A percentile compares a stretch with the other conserved stretches of the same genome.
These are phyloP conservation scores for Centella asiatica DNA, from an alignment of 129 eudicot species.

Conservation along the genomic window DNA sequence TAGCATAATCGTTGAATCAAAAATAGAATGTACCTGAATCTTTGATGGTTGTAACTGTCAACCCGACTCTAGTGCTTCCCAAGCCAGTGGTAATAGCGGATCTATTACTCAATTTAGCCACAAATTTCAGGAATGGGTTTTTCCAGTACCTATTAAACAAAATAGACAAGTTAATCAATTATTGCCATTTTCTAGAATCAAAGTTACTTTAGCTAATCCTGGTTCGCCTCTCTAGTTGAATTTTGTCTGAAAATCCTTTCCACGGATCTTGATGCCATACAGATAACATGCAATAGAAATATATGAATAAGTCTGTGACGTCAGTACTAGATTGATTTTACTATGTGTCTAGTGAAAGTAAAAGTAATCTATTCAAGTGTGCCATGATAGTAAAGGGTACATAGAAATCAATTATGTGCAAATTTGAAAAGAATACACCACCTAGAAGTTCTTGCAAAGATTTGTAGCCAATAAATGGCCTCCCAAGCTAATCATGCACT, in stretches of 20 bases:
- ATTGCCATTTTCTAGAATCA: not conserved
- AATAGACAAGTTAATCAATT: not conserved
- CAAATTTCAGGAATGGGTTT: slow-evolving; percentile 94
- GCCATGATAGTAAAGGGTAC: not conserved
- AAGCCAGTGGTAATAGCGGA: slow-evolving; percentile 95
- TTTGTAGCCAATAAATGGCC: too few species aligned
- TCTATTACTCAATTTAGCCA: slow-evolving; percentile 93
- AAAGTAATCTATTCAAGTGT: not conserved
- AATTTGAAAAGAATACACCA: too few species aligned
- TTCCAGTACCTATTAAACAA: slow-evolving; percentile 97
- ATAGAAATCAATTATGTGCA: not conserved
- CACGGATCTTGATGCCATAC: not conserved
- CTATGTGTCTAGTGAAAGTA: not conserved
- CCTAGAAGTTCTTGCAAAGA: too few species aligned
- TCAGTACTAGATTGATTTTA: not conserved
- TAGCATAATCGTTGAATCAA: not conserved
- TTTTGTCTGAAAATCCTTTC: not conserved
- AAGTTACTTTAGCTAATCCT: too few species aligned
- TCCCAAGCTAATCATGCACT: too few species aligned
- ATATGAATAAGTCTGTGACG: not conserved
- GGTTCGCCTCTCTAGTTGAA: not conserved
- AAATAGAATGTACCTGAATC: slow-evolving; percentile 57
- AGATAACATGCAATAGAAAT: not conserved
- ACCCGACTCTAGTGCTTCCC: slow-evolving; percentile 98
- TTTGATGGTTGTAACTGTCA: slow-evolving; percentile 94